phyloP scores from a whole-genome alignment of 495 filamentous ascomycete genomes.

The Trichocladium antarcticum region DNA sequence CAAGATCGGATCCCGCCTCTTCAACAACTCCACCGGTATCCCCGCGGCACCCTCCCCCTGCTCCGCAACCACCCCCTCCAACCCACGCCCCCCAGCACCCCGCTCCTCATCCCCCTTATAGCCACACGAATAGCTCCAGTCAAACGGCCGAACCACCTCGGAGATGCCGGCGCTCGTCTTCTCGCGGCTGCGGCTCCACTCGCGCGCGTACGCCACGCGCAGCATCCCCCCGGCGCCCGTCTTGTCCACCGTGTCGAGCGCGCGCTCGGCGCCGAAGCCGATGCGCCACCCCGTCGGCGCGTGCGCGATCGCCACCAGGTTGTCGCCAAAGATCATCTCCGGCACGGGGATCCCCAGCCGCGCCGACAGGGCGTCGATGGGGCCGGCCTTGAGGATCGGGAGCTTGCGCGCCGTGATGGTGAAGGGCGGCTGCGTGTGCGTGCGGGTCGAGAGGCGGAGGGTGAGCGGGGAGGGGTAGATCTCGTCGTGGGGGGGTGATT shows the following conservation, averaged over 20 bases:
- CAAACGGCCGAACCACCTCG: constrained; percentile 88
- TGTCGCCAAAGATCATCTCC: constrained; percentile 99
- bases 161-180: constrained; percentile 78
- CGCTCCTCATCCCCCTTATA: constrained; percentile 56
- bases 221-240: constrained; percentile 70
- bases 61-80: neutral
- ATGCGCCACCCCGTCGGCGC: constrained; percentile 57
- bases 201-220: constrained; percentile 79
- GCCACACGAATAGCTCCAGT: constrained; percentile 91
- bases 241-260: constrained; percentile 85
- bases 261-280: constrained; percentile 72
- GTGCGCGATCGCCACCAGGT: constrained; percentile 65
- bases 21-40: constrained; percentile 77
- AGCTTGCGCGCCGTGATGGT: constrained; percentile 68
- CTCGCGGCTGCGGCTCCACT: constrained; percentile 81
- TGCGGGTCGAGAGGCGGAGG: constrained; percentile 28
- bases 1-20: constrained; percentile 72
- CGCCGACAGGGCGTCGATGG: constrained; percentile 76
- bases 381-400: constrained; percentile 80
- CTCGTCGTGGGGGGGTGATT: neutral
- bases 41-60: constrained; percentile 13
- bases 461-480: neutral
- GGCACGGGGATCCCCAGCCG: constrained; percentile 75
- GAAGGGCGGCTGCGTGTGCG: constrained; percentile 50
- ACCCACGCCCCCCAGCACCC: neutral